Conservation (phyloP, 2,329 filamentous ascomycete species). For the Penicillium hordei region DNA sequence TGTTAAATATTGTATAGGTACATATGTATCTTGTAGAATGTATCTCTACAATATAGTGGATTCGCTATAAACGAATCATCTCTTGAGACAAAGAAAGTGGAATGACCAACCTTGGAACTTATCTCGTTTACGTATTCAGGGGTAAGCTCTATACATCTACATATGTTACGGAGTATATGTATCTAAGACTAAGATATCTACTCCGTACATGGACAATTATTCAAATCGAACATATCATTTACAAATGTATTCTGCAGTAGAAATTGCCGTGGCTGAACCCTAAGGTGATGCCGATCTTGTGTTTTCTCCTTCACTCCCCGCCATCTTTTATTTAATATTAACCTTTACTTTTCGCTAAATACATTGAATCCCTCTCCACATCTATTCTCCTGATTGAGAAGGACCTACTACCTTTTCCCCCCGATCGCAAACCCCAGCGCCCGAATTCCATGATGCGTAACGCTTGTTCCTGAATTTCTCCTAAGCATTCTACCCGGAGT, state of each 20-base stretch:
- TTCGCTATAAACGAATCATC: not conserved
- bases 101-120: not conserved
- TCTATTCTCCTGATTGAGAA: not conserved
- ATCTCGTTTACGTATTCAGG: not conserved
- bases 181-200: not conserved
- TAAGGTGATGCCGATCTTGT: conserved; percentile 5
- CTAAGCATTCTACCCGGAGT: conserved; percentile 8
- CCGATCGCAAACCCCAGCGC: not conserved
- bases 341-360: not conserved
- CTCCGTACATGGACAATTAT: not conserved
- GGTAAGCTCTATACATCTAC: not conserved
- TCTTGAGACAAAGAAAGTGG: not conserved
- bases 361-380: not conserved
- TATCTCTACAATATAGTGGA: not conserved
- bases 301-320: conserved; percentile 20
- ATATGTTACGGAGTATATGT: not conserved
- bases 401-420: not conserved
- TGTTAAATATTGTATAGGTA: not conserved
- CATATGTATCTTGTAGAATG: not conserved
- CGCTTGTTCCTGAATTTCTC: conserved; percentile 17
- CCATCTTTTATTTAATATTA: conserved; percentile 18
- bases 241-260: not conserved
- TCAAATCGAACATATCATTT: not conserved
- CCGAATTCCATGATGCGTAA: conserved; percentile 18
- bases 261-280: conserved; percentile 19